Evolutionary conservation across 108 stramenopile species (phyloP).

Genomic region (Skeletonema tropicum): DNA sequence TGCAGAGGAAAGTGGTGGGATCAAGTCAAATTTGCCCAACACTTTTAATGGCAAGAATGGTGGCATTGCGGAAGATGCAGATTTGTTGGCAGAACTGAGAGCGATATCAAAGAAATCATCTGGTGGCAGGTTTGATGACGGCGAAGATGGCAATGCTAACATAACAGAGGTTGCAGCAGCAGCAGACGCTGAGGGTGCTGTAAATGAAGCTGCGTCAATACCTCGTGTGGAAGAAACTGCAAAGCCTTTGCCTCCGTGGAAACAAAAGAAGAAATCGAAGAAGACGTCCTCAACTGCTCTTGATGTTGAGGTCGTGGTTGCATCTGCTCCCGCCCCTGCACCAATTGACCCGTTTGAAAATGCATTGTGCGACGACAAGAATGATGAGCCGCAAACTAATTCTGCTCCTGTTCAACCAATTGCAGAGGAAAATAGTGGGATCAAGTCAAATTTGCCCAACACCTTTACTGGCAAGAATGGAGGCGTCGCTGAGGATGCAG

Average conservation of each 20-base stretch:
- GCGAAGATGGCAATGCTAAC: no score
- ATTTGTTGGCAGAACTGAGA: conserved; percentile 55
- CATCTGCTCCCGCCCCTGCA: not conserved
- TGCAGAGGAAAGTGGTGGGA: not conserved
- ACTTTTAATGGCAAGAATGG: conserved; percentile 66
- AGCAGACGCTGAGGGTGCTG: no score
- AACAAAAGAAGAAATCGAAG: conserved; percentile 6
- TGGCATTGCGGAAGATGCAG: conserved; percentile 68
- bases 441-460: not conserved
- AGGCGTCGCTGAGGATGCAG: conserved; percentile 71
- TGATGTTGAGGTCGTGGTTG: conserved; percentile 2
- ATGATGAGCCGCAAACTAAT: not conserved
- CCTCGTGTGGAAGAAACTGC: not conserved
- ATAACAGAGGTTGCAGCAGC: not conserved
- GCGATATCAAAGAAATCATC: conserved; percentile 30
- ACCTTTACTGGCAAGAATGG: conserved; percentile 65
- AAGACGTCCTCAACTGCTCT: conserved; percentile 2
- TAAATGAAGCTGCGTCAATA: not conserved
- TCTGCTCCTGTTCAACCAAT: not conserved
- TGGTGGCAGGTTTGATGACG: no score
- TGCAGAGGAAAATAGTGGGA: not conserved
- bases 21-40: not conserved
- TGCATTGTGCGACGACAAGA: not conserved
- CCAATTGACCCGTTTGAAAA: conserved; percentile 4
- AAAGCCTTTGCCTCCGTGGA: conserved; percentile 16